Conservation (phyloP, 805 yeast species). For the Candida montana region DNA sequence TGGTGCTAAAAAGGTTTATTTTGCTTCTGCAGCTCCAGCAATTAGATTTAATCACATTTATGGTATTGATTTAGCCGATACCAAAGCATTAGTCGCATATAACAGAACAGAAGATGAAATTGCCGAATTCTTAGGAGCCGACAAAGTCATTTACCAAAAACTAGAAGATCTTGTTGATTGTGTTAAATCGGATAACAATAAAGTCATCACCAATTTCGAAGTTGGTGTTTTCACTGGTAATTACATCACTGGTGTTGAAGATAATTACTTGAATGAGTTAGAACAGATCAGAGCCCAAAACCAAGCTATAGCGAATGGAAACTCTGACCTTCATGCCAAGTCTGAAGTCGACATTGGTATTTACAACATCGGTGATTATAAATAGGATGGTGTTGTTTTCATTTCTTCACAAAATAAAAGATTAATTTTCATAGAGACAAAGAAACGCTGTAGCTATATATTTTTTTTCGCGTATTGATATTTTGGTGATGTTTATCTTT, state of each 20-base stretch:
- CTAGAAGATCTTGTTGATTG: constrained; percentile 79
- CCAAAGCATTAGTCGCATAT: constrained; percentile 88
- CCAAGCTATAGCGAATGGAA: constrained; percentile 47
- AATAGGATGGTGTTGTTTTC: too few relatives aligned
- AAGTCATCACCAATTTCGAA: constrained; percentile 66
- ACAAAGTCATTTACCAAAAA: constrained; percentile 82
- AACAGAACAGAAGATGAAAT: constrained; percentile 70
- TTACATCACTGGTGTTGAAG: constrained; percentile 92
- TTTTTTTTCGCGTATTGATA: background rate
- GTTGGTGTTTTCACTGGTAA: constrained; percentile 95
- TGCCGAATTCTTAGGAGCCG: constrained; percentile 79
- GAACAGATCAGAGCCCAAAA: constrained; percentile 80
- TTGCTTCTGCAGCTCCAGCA: constrained; percentile 98
- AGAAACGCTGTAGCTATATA: too few relatives aligned
- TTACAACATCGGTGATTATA: constrained; percentile 53
- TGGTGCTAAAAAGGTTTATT: constrained; percentile 91
- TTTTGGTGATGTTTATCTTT: too few relatives aligned
- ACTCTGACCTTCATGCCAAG: constrained; percentile 56
- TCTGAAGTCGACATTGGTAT: constrained; percentile 71
- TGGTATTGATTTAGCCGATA: constrained; percentile 96
- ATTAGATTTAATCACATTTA: constrained; percentile 93
- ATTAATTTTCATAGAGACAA: background rate
- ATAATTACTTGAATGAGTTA: constrained; percentile 71
- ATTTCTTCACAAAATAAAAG: too few relatives aligned
- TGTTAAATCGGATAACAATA: constrained; percentile 44